Evolutionary conservation across 129 eudicot genomes (phyloP).

Genomic region (Artemisia argyi): DNA sequence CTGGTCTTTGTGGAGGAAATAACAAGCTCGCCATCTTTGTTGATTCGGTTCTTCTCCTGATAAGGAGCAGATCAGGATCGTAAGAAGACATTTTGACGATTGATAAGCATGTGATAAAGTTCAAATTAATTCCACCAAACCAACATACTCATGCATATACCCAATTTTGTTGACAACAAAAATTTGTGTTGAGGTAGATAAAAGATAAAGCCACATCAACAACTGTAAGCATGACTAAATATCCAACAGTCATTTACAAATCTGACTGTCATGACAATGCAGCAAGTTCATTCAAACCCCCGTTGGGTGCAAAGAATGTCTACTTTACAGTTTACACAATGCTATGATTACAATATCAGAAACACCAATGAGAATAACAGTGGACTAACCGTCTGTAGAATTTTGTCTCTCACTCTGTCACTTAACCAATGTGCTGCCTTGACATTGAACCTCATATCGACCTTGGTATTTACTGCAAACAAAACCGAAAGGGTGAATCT

Average conservation of each 20-base stretch:
- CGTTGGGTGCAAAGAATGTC: too few species aligned
- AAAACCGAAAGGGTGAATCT: not conserved
- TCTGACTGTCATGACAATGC: too few species aligned
- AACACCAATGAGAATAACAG: not conserved
- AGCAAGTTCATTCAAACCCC: too few species aligned
- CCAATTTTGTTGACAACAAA: too few species aligned
- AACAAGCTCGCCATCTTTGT: slow-evolving; percentile 92
- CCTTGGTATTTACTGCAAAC: slow-evolving; percentile 86
- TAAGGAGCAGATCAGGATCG: slow-evolving; percentile 8
- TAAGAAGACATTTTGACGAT: not conserved
- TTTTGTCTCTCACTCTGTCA: slow-evolving; percentile 75
- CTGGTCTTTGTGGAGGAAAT: slow-evolving; percentile 84
- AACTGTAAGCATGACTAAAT: too few species aligned
- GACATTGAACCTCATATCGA: slow-evolving; percentile 96
- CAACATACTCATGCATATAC: too few species aligned
- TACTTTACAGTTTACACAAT: not conserved
- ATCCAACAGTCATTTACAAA: too few species aligned
- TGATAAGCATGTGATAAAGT: too few species aligned
- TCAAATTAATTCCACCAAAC: too few species aligned
- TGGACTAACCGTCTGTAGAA: slow-evolving; percentile 75
- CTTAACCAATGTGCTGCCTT: slow-evolving; percentile 80
- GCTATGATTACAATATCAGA: not conserved
- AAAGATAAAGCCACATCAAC: too few species aligned
- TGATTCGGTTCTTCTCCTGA: slow-evolving; percentile 94
- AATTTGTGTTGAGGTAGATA: too few species aligned